Conservation (phyloP, 352 stramenopile genomes). For the Pythium aquatile region DNA sequence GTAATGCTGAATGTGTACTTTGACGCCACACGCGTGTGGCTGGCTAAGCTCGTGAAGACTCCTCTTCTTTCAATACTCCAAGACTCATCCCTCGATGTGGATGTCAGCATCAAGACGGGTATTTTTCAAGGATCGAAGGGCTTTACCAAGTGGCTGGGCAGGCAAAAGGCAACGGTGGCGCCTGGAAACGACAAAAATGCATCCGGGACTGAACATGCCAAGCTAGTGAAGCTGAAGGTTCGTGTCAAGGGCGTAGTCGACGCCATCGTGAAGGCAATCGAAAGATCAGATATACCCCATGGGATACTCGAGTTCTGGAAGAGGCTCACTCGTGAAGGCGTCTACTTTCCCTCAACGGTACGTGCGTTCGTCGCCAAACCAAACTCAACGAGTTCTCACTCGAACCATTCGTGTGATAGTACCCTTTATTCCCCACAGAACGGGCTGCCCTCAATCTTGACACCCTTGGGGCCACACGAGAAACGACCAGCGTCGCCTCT, state of each 20-base stretch:
- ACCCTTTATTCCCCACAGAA: conserved; percentile 55
- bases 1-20: conserved; percentile 66
- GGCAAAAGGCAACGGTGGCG: conserved; percentile 12
- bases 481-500: conserved; percentile 26
- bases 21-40: conserved; percentile 60
- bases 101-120: conserved; percentile 35
- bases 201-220: conserved; percentile 10
- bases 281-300: conserved; percentile 46
- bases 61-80: conserved; percentile 55
- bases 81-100: conserved; percentile 46
- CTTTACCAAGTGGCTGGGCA: conserved; percentile 48
- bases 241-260: conserved; percentile 57
- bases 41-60: conserved; percentile 45
- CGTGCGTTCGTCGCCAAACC: neutral
- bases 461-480: conserved; percentile 43
- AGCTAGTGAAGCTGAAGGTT: conserved; percentile 59
- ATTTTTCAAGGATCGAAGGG: conserved; percentile 32
- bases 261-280: conserved; percentile 42
- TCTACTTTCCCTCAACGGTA: conserved; percentile 66
- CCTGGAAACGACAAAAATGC: neutral
- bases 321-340: conserved; percentile 48
- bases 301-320: conserved; percentile 63
- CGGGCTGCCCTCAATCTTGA: conserved; percentile 50
- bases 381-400: neutral
- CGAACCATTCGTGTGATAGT: conserved; percentile 26